Evolutionary conservation across 768 basidiomycete species (phyloP), one percentile per base, ranked within the genome.

Genomic region (Rhizopogon salebrosus): DNA sequence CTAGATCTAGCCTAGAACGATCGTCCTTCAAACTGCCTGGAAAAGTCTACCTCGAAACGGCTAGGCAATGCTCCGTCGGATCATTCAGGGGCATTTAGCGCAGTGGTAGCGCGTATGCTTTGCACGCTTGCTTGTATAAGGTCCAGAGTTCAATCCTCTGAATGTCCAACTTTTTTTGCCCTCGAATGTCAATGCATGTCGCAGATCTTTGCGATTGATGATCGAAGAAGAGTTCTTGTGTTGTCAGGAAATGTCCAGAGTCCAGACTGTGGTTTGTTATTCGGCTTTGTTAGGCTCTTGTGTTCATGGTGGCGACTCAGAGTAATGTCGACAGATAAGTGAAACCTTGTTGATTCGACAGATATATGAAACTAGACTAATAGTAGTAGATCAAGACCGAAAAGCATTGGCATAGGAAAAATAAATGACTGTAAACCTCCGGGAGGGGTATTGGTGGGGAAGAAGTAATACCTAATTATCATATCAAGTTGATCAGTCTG

Each of bases 91-190:
- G 55, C 56, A 55, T 57, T 60, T 64, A 64, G 63, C 63, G 63
- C 63, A 70, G 69, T 72, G 70, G 70, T 72, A 72, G 70, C 70
- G 71, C 70, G 71, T 62, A 72, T 72, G 71, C 70, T 72, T 72
- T 72, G 70, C 70, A 72, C 29, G 31, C 60, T 55, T 42, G 52
- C 48, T 36, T 72, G 70, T 72, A 72, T 72, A 62, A 72, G 69
- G 70, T 69, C 70, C 69, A 70, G 69, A 69, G 69, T 71, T 70
- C 69, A 71, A 70, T 70, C 70, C 69, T 70, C 70, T 72, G 70
- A 60, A 68, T 60, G 71, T 72, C 70, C 70, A 56, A 59, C 50
- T n/a, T 56, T 68, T 67, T 56, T 55, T n/a, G 20, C 13, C 2
- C 4, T 31, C 10, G 31, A 34, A 34, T n/a, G n/a, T n/a, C n/a